Evolutionary conservation across 345 rosid species (phyloP).

Genomic region (Pugionium dolabratum): DNA sequence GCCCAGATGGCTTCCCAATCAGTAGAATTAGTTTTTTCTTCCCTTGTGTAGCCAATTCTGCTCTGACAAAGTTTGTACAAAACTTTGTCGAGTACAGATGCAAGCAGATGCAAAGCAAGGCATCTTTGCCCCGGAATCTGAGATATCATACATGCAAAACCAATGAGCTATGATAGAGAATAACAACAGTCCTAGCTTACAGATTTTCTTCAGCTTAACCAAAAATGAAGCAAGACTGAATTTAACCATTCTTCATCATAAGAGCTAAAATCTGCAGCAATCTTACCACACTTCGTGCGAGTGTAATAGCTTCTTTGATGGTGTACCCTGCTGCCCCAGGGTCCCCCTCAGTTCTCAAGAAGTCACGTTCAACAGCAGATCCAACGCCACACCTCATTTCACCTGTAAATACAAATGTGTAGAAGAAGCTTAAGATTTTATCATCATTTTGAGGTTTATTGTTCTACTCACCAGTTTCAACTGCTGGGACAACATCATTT

Average conservation of each 20-base stretch:
- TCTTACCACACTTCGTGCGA: constrained; percentile 81
- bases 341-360: constrained; percentile 85
- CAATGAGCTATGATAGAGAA: constrained; percentile 10
- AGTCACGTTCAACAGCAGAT: constrained; percentile 69
- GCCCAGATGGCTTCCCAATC: constrained; percentile 99
- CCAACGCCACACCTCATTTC: constrained; percentile 40
- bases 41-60: constrained; percentile 45
- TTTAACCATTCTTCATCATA: constrained; percentile 5
- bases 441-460: constrained; percentile 18
- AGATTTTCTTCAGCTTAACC: constrained; percentile 22
- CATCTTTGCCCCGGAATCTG: constrained; percentile 87
- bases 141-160: constrained; percentile 23
- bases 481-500: constrained; percentile 37
- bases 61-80: constrained; percentile 49
- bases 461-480: constrained; percentile 51
- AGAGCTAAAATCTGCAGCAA: constrained; percentile 26
- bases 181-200: not conserved
- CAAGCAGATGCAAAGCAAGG: constrained; percentile 75
- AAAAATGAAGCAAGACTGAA: constrained; percentile 8
- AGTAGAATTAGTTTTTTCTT: constrained; percentile 35
- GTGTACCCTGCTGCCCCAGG: constrained; percentile 91
- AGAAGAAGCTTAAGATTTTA: constrained; percentile 22
- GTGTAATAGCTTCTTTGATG: constrained; percentile 77
- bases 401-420: constrained; percentile 46
- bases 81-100: constrained; percentile 76